A percentile compares a stretch with the other conserved stretches of the same genome.
Evolutionary conservation across 148 eudicot species (phyloP).

Genomic region (Mesembryanthemum crystallinum): DNA sequence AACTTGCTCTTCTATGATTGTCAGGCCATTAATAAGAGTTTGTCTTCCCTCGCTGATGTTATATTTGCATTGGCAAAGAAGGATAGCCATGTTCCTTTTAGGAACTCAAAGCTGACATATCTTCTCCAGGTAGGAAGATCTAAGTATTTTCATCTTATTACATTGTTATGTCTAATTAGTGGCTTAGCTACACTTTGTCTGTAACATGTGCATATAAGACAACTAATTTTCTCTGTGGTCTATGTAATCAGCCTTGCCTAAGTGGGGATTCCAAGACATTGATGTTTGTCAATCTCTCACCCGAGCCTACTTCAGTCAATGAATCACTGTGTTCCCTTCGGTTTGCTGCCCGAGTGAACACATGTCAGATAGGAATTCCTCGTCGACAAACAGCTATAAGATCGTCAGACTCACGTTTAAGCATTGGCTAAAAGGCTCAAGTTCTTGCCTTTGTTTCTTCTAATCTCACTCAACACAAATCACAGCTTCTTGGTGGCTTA

Average conservation of each 20-base stretch:
- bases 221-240: background rate
- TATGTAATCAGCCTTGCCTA: conserved; percentile 56
- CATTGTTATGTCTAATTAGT: background rate
- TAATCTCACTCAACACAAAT: conserved; percentile 8
- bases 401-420: conserved; percentile 56
- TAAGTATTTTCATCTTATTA: background rate
- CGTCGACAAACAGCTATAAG: conserved; percentile 58
- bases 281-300: conserved; percentile 76
- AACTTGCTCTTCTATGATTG: conserved; percentile 7
- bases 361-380: conserved; percentile 74
- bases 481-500: conserved; percentile 17
- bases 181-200: background rate
- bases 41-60: conserved; percentile 70
- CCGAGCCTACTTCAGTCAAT: conserved; percentile 56
- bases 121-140: conserved; percentile 58
- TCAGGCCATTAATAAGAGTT: conserved; percentile 72
- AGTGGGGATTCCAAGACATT: conserved; percentile 79
- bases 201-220: too few species aligned
- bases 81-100: conserved; percentile 76
- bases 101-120: conserved; percentile 75
- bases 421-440: conserved; percentile 40
- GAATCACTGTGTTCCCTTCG: conserved; percentile 69
- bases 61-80: conserved; percentile 75
- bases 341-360: conserved; percentile 72
- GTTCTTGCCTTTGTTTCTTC: background rate